A percentile compares a stretch with the other conserved stretches of the same genome.
Evolutionary conservation across 1,284 basidiomycete species (phyloP).

Genomic region (Rhodofomes roseus): DNA sequence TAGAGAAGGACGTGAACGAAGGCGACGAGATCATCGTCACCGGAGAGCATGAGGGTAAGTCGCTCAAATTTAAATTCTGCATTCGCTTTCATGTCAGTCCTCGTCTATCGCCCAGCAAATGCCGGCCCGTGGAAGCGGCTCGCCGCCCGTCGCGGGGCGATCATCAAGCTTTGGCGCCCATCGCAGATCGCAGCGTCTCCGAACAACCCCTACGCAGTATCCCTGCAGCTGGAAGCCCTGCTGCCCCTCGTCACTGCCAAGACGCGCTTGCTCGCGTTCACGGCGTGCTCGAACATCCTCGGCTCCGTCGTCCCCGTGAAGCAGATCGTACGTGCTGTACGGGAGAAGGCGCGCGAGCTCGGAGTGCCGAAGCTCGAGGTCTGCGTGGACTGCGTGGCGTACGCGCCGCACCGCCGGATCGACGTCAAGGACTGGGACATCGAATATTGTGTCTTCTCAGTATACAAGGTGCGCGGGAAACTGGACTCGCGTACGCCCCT

Average conservation of each 20-base stretch:
- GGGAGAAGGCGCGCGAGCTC: conserved; percentile 45
- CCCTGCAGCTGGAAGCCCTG: conserved; percentile 53
- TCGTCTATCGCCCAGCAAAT: too few relatives aligned
- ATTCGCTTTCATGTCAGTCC: not conserved
- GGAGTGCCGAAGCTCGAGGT: conserved; percentile 64
- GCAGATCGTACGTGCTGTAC: conserved; percentile 47
- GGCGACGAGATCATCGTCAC: conserved; percentile 75
- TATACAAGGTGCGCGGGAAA: conserved; percentile 62
- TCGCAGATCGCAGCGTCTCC: conserved; percentile 36
- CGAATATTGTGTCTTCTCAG: conserved; percentile 69
- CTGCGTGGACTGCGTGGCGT: conserved; percentile 75
- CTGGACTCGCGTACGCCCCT: not conserved
- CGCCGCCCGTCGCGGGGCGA: conserved; percentile 51
- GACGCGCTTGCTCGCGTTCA: conserved; percentile 73
- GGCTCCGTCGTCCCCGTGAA: conserved; percentile 65
- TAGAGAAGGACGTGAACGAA: conserved; percentile 47
- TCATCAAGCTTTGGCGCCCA: conserved; percentile 59
- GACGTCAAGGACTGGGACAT: conserved; percentile 74
- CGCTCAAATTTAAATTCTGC: not conserved
- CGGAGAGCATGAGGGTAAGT: conserved; percentile 72
- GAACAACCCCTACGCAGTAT: conserved; percentile 65
- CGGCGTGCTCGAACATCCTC: conserved; percentile 74
- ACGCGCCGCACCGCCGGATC: conserved; percentile 69
- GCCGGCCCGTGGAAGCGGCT: conserved; percentile 76
- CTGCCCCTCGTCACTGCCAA: conserved; percentile 56